Conservation (phyloP, 208 protist species). For the Crithidia sp. region DNA sequence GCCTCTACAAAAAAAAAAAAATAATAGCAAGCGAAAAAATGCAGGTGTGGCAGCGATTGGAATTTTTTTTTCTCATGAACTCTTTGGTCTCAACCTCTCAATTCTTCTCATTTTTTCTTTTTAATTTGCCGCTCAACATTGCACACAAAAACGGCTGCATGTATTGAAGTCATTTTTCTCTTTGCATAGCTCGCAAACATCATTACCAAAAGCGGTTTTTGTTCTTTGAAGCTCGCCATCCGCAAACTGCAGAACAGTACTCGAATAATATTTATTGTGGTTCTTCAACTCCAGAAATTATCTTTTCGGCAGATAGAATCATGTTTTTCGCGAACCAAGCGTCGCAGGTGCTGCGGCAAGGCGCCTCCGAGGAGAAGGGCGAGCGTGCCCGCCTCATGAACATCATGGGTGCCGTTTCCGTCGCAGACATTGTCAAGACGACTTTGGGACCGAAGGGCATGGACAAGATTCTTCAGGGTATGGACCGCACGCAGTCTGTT, state of each 20-base stretch:
- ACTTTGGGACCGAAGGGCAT: constrained; percentile 99
- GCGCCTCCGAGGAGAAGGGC: constrained; percentile 93
- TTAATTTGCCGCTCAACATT: too few species aligned
- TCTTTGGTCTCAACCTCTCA: too few species aligned
- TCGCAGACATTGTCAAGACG: constrained; percentile 99
- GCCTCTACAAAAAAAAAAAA: too few species aligned
- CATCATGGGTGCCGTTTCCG: constrained; percentile 89
- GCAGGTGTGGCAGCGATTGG: too few species aligned
- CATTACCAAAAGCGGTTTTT: too few species aligned
- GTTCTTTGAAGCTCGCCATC: too few species aligned
- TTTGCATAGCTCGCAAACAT: too few species aligned
- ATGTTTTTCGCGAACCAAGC: constrained; percentile 87
- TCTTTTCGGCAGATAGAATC: constrained; percentile 17
- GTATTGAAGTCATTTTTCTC: too few species aligned
- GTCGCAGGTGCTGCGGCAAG: constrained; percentile 81
- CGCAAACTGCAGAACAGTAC: not conserved
- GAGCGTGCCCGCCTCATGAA: constrained; percentile 93
- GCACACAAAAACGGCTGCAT: too few species aligned
- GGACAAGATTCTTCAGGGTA: constrained; percentile 96
- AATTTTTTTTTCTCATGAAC: too few species aligned
- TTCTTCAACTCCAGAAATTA: not conserved
- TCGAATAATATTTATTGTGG: not conserved
- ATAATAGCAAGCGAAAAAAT: too few species aligned
- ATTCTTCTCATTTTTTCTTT: too few species aligned
- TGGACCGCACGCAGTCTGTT: constrained; percentile 82